Evolutionary conservation across 139 green algal genomes (phyloP), one percentile per base, ranked within the genome.

Genomic region (Chlamydomonas schloesseri): DNA sequence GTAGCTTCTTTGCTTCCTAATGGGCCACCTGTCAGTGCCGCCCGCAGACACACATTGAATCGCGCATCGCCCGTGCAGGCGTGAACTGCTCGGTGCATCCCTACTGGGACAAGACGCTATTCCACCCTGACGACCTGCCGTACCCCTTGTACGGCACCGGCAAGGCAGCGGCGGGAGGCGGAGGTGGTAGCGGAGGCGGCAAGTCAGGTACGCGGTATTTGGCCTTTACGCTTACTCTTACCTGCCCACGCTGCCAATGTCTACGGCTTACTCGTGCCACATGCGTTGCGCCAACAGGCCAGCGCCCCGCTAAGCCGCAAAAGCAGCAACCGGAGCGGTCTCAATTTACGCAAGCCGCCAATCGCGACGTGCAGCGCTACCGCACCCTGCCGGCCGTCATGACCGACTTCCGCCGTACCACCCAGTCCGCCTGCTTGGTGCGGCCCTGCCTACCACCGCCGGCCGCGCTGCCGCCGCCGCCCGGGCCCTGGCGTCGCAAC

Each of bases 61-160:
- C n/a, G n/a, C n/a, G n/a, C n/a, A n/a, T n/a, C n/a, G n/a, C n/a
- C n/a, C 42, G 42, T 50, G 42, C 80, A 86, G 80, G 80, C 50
- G 31, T 77, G 31, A 47, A 0, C n/a, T 21, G 77, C 31, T 67
- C 50, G 18, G 50, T 86, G 37, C 67, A 78, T 50, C 37, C 46
- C 14, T 60, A 76, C 33, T 86, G 80, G 80, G 67, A 70, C 24
- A 50, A 50, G 9, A 86, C 80, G 33, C 53, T 86, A 11, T 86
- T 78, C 68, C 80, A 86, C 24, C 80, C 80, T 50, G 80, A 86
- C 53, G 80, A 86, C 55, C 53, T 86, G 67, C 80, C 80, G 65
- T 86, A 86, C 69, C 31, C 46, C 29, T 0, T 73, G 80, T 86
- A 78, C 68, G 80, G 36, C 62, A 65, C 31, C 1, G 58, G 46